Conservation (phyloP, 2,329 filamentous ascomycete genomes). For the Eurotiales sp. region DNA sequence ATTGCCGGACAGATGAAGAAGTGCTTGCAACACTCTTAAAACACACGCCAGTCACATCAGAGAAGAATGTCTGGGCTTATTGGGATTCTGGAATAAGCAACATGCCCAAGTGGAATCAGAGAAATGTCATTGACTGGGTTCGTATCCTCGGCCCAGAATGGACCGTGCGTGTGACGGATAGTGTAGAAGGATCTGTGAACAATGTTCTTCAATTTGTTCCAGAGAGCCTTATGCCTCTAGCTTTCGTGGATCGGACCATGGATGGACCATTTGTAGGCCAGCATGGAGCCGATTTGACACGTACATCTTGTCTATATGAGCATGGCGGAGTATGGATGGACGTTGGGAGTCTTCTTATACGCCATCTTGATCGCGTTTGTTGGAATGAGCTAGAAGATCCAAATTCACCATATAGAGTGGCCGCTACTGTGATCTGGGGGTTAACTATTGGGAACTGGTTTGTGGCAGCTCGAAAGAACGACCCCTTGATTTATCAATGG, state of each 20-base stretch:
- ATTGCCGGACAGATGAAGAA: not conserved
- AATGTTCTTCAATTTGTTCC: constrained; percentile 37
- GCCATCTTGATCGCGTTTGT: constrained; percentile 41
- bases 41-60: constrained; percentile 27
- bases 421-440: not conserved
- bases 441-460: constrained; percentile 5
- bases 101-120: constrained; percentile 39
- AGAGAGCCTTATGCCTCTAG: constrained; percentile 34
- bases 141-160: constrained; percentile 28
- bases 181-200: constrained; percentile 33
- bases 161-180: constrained; percentile 30
- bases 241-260: constrained; percentile 44
- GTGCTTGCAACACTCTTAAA: not conserved
- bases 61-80: constrained; percentile 41
- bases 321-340: constrained; percentile 44
- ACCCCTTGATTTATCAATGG: constrained; percentile 13
- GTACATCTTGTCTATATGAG: constrained; percentile 36
- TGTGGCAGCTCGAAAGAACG: constrained; percentile 11
- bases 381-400: constrained; percentile 40
- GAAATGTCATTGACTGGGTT: constrained; percentile 41
- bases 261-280: constrained; percentile 41
- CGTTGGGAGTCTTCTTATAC: constrained; percentile 40
- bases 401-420: constrained; percentile 30
- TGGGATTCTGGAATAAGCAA: constrained; percentile 33
- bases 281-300: constrained; percentile 48